Conservation (phyloP, 2,329 filamentous ascomycete species). For the Aschersonia sp. region DNA sequence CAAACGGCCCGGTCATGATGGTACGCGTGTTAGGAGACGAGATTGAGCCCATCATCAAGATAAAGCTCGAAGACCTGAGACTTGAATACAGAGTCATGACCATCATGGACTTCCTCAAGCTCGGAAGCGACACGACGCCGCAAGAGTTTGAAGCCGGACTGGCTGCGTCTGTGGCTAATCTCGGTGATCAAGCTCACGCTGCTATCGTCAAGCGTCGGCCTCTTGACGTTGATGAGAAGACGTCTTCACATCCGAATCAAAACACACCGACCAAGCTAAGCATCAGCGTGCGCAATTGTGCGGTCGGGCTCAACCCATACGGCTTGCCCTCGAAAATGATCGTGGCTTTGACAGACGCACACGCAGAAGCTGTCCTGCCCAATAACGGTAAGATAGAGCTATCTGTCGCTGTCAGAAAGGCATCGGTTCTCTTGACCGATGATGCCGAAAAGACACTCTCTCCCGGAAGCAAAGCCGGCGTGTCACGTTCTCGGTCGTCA, state of each 20-base stretch:
- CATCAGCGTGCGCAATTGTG: conserved; percentile 65
- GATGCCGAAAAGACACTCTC: conserved; percentile 33
- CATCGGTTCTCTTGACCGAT: conserved; percentile 72
- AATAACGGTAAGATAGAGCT: conserved; percentile 50
- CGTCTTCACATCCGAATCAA: conserved; percentile 10
- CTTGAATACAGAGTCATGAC: conserved; percentile 84
- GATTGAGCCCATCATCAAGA: conserved; percentile 77
- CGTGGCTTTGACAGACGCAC: conserved; percentile 65
- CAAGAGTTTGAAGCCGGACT: conserved; percentile 65
- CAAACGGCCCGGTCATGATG: conserved; percentile 51
- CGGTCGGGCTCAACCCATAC: conserved; percentile 73
- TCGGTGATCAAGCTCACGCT: conserved; percentile 50
- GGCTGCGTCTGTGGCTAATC: conserved; percentile 64
- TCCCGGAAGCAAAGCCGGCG: conserved; percentile 4
- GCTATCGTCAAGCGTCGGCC: conserved; percentile 18
- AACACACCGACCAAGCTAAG: conserved; percentile 53
- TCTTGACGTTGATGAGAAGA: not conserved
- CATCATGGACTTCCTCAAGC: conserved; percentile 62
- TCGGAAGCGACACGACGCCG: conserved; percentile 50
- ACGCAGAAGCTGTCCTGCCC: conserved; percentile 52
- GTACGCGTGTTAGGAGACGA: conserved; percentile 85
- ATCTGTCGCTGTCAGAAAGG: conserved; percentile 59
- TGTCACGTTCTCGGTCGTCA: conserved; percentile 11
- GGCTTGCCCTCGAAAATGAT: conserved; percentile 61
- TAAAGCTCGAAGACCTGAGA: conserved; percentile 72